phyloP scores from a whole-genome alignment of 108 stramenopile genomes.

The Cyclostephanos tholiformis region DNA sequence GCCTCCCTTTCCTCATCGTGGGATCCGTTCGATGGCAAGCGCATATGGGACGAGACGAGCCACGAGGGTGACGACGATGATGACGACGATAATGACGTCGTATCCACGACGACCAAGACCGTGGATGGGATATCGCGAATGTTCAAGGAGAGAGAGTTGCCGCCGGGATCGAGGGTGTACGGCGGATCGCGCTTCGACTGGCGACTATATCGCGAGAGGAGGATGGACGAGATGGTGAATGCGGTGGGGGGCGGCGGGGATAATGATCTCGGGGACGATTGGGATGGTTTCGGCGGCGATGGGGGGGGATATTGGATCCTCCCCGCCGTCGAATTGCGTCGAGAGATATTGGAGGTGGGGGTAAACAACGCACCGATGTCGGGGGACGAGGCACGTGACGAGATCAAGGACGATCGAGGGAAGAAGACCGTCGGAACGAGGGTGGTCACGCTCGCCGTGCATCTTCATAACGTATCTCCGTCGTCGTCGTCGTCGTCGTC shows the following conservation, averaged over 20 bases:
- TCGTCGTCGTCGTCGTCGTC: slow-evolving; percentile 5
- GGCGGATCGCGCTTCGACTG: slow-evolving; percentile 78
- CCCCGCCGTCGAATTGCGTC: slow-evolving; percentile 69
- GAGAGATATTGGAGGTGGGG: slow-evolving; percentile 22
- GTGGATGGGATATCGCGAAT: slow-evolving; percentile 17
- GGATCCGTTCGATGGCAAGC: slow-evolving; percentile 51
- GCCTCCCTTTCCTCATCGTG: slow-evolving; percentile 43
- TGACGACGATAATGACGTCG: slow-evolving; percentile 18
- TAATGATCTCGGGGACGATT: slow-evolving; percentile 53
- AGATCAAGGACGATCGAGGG: background rate
- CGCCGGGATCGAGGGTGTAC: slow-evolving; percentile 55
- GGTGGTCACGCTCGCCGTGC: slow-evolving; percentile 56
- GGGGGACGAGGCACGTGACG: background rate
- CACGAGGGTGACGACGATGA: slow-evolving; percentile 3
- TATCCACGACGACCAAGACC: too few relatives aligned
- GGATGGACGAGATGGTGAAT: slow-evolving; percentile 9
- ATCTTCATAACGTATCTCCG: slow-evolving; percentile 45
- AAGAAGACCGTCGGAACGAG: slow-evolving; percentile 15
- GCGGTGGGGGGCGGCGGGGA: background rate
- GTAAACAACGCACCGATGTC: background rate
- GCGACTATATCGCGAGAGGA: slow-evolving; percentile 27
- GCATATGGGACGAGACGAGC: slow-evolving; percentile 50
- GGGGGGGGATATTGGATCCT: slow-evolving; percentile 66
- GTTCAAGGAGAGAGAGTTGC: slow-evolving; percentile 48
- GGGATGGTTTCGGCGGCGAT: slow-evolving; percentile 71